A percentile compares a stretch with the other conserved stretches of the same genome.
phyloP scores from a whole-genome alignment of 2,329 filamentous ascomycete species.

The Monosporascus cannonballus region DNA sequence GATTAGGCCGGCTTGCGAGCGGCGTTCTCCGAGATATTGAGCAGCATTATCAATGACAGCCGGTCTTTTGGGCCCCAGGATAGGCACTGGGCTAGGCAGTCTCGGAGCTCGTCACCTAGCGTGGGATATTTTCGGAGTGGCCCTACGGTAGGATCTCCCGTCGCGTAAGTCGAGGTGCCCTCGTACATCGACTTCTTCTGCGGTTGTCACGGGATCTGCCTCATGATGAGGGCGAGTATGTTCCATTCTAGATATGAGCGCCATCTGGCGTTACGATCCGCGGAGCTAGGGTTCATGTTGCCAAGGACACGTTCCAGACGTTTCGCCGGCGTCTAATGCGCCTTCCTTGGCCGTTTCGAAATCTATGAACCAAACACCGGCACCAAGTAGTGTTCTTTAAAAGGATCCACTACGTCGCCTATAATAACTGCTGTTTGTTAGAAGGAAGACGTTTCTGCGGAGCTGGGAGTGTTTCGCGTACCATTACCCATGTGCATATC shows the following conservation, averaged over 20 bases:
- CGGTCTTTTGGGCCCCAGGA: background rate
- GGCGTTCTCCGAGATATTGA: conserved; percentile 2
- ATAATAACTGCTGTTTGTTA: conserved; percentile 7
- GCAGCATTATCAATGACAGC: conserved; percentile 1
- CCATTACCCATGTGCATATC: conserved; percentile 4
- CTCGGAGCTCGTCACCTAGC: conserved; percentile 6
- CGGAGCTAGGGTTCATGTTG: background rate
- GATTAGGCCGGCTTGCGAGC: conserved; percentile 1
- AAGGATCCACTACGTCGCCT: background rate
- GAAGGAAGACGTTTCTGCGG: background rate
- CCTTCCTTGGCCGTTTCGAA: conserved; percentile 4
- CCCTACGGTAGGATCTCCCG: conserved; percentile 8
- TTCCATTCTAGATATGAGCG: background rate
- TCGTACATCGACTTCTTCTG: background rate
- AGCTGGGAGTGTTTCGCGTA: background rate
- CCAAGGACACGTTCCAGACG: conserved; percentile 2
- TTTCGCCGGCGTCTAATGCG: conserved; percentile 1
- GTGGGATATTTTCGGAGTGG: conserved; percentile 2
- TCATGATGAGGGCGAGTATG: conserved; percentile 5
- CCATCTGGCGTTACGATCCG: too few relatives aligned
- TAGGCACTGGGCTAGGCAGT: conserved; percentile 6
- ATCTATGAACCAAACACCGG: conserved; percentile 9
- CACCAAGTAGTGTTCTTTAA: conserved; percentile 5
- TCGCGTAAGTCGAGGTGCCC: conserved; percentile 4
- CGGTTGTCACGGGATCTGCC: background rate